Evolutionary conservation across 1,139 yeast genomes (phyloP).

Genomic region (Saccharomycopsis hybrid): DNA sequence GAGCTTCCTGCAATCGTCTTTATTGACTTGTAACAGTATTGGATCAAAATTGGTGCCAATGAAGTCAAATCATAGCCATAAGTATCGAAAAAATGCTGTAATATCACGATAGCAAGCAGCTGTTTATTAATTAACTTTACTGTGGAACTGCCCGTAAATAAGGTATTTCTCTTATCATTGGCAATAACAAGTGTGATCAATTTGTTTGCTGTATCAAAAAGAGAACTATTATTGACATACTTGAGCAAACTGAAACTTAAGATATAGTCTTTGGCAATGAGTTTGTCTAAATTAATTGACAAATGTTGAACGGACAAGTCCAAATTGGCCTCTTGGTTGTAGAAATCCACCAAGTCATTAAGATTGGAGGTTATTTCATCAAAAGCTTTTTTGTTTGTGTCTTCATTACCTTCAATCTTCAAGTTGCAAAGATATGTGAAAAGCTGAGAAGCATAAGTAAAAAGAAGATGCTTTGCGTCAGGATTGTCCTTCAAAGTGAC

Average conservation of each 20-base stretch:
- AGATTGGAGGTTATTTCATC: conserved; percentile 7
- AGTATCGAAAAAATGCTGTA: conserved; percentile 15
- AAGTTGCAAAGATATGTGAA: conserved; percentile 9
- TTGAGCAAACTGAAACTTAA: conserved; percentile 11
- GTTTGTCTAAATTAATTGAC: conserved; percentile 13
- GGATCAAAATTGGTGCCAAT: conserved; percentile 19
- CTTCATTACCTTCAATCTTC: conserved; percentile 3
- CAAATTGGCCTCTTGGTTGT: conserved; percentile 9
- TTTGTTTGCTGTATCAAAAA: conserved; percentile 19
- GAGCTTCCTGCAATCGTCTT: conserved; percentile 14
- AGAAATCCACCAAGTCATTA: conserved; percentile 16
- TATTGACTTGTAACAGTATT: conserved; percentile 18
- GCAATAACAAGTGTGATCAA: conserved; percentile 13
- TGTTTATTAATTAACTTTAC: conserved; percentile 3
- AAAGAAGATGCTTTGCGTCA: conserved; percentile 7
- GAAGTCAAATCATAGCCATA: conserved; percentile 21
- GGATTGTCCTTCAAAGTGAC: conserved; percentile 10
- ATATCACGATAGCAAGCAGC: conserved; percentile 5
- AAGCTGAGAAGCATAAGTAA: conserved; percentile 2
- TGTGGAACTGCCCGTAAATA: conserved; percentile 5
- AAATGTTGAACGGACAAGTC: conserved; percentile 8
- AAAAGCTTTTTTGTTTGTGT: conserved; percentile 5
- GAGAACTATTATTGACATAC: conserved; percentile 10
- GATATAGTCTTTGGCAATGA: conserved; percentile 13
- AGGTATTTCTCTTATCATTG: conserved; percentile 16